Evolutionary conservation across 306 rosid genomes (phyloP).

Genomic region (Glycine tomentella): DNA sequence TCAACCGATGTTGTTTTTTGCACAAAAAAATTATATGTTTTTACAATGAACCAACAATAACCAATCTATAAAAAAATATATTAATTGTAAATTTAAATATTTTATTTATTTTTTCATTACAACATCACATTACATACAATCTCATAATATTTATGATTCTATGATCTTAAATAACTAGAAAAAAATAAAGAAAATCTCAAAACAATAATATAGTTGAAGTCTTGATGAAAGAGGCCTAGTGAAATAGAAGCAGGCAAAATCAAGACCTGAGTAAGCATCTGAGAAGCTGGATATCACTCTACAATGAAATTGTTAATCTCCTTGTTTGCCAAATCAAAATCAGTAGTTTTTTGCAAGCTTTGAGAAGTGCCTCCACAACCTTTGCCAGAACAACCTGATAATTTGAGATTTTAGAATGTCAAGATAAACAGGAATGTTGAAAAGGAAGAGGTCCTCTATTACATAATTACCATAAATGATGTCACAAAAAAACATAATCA

Average conservation of each 20-base stretch:
- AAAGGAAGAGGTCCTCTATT: not conserved
- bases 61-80: no score
- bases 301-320: conserved; percentile 85
- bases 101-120: no score
- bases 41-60: no score
- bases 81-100: no score
- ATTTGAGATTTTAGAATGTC: conserved; percentile 38
- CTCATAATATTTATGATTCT: no score
- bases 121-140: no score
- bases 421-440: conserved; percentile 11
- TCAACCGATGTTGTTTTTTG: no score
- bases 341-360: conserved; percentile 81
- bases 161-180: conserved; percentile 77
- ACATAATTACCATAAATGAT: conserved; percentile 7
- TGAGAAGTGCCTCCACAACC: conserved; percentile 63
- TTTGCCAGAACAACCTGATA: conserved; percentile 71
- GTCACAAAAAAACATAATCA: conserved; percentile 14
- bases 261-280: conserved; percentile 77
- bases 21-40: no score
- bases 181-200: not conserved
- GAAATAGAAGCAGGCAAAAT: conserved; percentile 24
- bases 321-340: conserved; percentile 90
- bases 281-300: conserved; percentile 94
- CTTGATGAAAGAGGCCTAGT: conserved; percentile 11
- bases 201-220: not conserved